Conservation (phyloP, 2,329 filamentous ascomycete species). For the Podosphaera aphanis region DNA sequence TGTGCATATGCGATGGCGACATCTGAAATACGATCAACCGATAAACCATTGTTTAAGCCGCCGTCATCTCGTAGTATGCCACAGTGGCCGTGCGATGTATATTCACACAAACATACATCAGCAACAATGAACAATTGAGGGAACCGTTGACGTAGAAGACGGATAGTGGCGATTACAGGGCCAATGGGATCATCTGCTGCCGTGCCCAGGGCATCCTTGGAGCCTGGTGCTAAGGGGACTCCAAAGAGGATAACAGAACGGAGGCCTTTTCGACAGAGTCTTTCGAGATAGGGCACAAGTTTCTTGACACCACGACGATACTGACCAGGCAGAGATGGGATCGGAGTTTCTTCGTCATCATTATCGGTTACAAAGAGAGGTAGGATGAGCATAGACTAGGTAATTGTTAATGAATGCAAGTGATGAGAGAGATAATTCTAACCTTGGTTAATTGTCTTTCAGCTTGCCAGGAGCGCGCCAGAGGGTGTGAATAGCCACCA, state of each 20-base stretch:
- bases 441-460: slow-evolving; percentile 73
- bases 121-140: slow-evolving; percentile 76
- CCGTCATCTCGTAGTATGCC: slow-evolving; percentile 87
- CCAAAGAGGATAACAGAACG: slow-evolving; percentile 89
- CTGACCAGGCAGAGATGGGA: slow-evolving; percentile 80
- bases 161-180: slow-evolving; percentile 72
- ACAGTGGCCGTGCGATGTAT: slow-evolving; percentile 93
- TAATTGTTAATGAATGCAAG: neutral
- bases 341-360: slow-evolving; percentile 73
- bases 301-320: slow-evolving; percentile 72
- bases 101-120: slow-evolving; percentile 95
- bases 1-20: slow-evolving; percentile 96
- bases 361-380: slow-evolving; percentile 90
- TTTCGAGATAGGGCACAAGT: slow-evolving; percentile 60
- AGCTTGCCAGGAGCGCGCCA: slow-evolving; percentile 61
- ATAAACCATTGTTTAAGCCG: slow-evolving; percentile 75
- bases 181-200: slow-evolving; percentile 81
- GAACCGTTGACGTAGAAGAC: slow-evolving; percentile 61
- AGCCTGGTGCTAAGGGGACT: slow-evolving; percentile 57
- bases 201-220: slow-evolving; percentile 80
- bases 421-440: slow-evolving; percentile 9
- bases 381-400: slow-evolving; percentile 91
- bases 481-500: slow-evolving; percentile 58
- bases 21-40: slow-evolving; percentile 82
- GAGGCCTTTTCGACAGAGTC: slow-evolving; percentile 72